phyloP scores from a whole-genome alignment of 768 basidiomycete species.

The Ephemerocybe angulata region DNA sequence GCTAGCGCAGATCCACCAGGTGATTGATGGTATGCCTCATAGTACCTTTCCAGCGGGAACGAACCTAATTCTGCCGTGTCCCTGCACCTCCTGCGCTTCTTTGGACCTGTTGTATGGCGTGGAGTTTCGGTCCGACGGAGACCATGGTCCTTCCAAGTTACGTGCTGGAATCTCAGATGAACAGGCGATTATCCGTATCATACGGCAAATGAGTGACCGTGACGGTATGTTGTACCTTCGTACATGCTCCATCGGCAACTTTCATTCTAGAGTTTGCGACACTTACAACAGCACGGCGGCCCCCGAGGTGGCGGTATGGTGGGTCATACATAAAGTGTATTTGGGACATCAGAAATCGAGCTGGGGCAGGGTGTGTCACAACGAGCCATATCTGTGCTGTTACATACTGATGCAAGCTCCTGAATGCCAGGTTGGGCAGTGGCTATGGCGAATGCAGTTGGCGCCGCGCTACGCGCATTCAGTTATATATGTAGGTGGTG shows the following conservation, averaged over 20 bases:
- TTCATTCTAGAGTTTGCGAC: background rate
- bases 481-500: background rate
- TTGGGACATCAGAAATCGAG: background rate
- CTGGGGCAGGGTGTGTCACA: background rate
- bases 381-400: background rate
- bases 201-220: constrained; percentile 2
- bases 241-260: constrained; percentile 1
- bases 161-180: constrained; percentile 2
- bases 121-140: constrained; percentile 1
- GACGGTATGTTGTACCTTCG: background rate
- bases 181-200: background rate
- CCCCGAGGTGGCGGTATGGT: constrained; percentile 2
- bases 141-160: background rate
- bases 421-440: background rate
- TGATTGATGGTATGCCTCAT: too few species aligned
- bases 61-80: background rate
- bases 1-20: too few species aligned
- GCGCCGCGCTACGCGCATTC: background rate
- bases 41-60: too few species aligned
- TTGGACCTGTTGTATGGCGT: background rate
- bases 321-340: background rate
- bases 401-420: background rate
- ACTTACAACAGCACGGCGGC: background rate
- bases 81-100: background rate
- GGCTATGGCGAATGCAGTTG: background rate